Percentiles rank a stretch among this genome's conserved stretches.
Evolutionary conservation across 148 eudicot species (phyloP).

Genomic region (Vaccinium darrowii): DNA sequence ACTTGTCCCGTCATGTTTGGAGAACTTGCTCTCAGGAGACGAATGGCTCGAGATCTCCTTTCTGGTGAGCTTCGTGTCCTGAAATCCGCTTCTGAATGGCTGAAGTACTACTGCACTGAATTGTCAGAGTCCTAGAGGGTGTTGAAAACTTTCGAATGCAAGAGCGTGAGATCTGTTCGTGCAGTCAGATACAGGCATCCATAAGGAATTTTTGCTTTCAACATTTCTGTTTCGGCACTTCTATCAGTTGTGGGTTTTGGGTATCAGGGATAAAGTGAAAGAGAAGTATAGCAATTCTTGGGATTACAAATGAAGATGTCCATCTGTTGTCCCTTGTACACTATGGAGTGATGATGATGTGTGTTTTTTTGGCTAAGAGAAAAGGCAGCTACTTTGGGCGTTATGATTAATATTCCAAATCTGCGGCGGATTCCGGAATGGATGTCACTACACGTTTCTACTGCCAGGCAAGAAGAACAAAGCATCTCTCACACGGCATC

Average conservation of each 20-base stretch:
- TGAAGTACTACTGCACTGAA: conserved; percentile 56
- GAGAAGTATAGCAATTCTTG: not conserved
- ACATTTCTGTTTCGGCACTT: not conserved
- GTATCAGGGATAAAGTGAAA: not conserved
- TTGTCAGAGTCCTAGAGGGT: conserved; percentile 16
- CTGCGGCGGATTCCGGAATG: not conserved
- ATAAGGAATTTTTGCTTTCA: not conserved
- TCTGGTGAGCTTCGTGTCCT: conserved; percentile 68
- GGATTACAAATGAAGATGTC: not conserved
- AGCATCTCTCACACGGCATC: too few relatives aligned
- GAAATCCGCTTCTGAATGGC: conserved; percentile 69
- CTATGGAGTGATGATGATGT: not conserved
- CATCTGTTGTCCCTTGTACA: not conserved
- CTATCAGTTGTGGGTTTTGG: not conserved
- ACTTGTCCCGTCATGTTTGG: conserved; percentile 11
- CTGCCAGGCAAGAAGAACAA: too few relatives aligned
- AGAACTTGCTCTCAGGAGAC: conserved; percentile 32
- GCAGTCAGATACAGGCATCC: not conserved
- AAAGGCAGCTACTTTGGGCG: too few relatives aligned
- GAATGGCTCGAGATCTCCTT: conserved; percentile 70
- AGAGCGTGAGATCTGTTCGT: not conserved
- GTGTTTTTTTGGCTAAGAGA: not conserved
- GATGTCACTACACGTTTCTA: not conserved
- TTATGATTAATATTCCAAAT: too few relatives aligned
- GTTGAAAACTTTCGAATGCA: not conserved